Evolutionary conservation across 2,329 filamentous ascomycete genomes (phyloP).

Genomic region (Magnaporthiopsis poae): DNA sequence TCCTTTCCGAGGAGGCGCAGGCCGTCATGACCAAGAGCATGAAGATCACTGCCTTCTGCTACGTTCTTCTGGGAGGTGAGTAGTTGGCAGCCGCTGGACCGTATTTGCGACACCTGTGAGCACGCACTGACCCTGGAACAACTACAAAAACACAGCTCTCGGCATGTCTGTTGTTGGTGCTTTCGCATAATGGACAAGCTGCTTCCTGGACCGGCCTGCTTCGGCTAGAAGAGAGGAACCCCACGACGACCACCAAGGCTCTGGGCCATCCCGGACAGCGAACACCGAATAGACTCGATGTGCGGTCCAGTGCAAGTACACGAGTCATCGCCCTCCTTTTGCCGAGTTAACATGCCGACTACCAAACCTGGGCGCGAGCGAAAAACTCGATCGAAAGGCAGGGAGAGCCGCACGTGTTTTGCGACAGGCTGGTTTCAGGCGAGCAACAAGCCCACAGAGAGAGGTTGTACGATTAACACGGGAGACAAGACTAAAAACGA

Average conservation of each 20-base stretch:
- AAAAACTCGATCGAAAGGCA: background rate
- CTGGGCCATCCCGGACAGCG: background rate
- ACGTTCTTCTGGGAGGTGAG: slow-evolving; percentile 41
- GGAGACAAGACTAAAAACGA: background rate
- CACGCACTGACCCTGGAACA: slow-evolving; percentile 1
- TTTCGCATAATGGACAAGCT: slow-evolving; percentile 25
- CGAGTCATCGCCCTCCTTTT: background rate
- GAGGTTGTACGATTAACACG: background rate
- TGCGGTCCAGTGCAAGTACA: background rate
- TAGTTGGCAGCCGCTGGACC: background rate
- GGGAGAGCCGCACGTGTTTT: too few species aligned
- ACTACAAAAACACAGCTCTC: slow-evolving; percentile 23
- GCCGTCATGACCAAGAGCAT: slow-evolving; percentile 40
- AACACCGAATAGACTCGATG: background rate
- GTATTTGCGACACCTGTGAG: background rate
- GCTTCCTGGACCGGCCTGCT: background rate
- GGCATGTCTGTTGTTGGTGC: slow-evolving; percentile 39
- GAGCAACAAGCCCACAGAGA: background rate
- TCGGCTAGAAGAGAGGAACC: background rate
- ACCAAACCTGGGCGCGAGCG: background rate
- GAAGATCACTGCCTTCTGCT: slow-evolving; percentile 43
- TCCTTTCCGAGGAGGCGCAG: slow-evolving; percentile 48
- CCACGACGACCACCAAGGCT: background rate
- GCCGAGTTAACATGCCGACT: background rate
- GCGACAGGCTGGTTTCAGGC: too few species aligned